A percentile compares a stretch with the other conserved stretches of the same genome.
Conservation (phyloP, 129 eudicot species). For the sunflower (Helianthus annuus) region DNA sequence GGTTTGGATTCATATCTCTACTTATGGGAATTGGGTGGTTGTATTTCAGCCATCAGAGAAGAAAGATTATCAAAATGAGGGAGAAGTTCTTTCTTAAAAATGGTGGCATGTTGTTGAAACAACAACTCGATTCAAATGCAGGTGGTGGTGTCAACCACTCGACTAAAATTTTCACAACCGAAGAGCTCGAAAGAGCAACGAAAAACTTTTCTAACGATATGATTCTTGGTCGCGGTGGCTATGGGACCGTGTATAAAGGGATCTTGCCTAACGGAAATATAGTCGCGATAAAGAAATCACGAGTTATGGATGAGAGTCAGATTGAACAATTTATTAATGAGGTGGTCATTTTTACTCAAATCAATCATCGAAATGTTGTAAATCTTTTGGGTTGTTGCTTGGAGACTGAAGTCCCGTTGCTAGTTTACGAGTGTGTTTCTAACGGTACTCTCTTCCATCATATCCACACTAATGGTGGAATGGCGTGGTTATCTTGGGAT, state of each 20-base stretch:
- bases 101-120: slow-evolving; percentile 45
- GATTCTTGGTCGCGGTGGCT: slow-evolving; percentile 55
- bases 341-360: slow-evolving; percentile 46
- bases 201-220: slow-evolving; percentile 34
- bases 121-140: slow-evolving; percentile 32
- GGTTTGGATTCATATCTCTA: slow-evolving; percentile 28
- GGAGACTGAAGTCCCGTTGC: slow-evolving; percentile 44
- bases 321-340: slow-evolving; percentile 55
- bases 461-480: slow-evolving; percentile 30
- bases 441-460: slow-evolving; percentile 46
- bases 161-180: slow-evolving; percentile 22
- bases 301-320: slow-evolving; percentile 44
- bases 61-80: slow-evolving; percentile 21
- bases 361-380: slow-evolving; percentile 50
- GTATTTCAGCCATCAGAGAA: slow-evolving; percentile 27
- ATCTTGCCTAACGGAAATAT: slow-evolving; percentile 33
- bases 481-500: slow-evolving; percentile 41
- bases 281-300: slow-evolving; percentile 52
- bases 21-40: slow-evolving; percentile 28
- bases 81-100: slow-evolving; percentile 41
- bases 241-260: slow-evolving; percentile 45
- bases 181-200: slow-evolving; percentile 57
- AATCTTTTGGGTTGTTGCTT: slow-evolving; percentile 49
- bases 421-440: slow-evolving; percentile 47
- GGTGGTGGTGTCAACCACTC: slow-evolving; percentile 24